Evolutionary conservation across 1,139 yeast species (phyloP).

Genomic region (Scheffersomyces titani): DNA sequence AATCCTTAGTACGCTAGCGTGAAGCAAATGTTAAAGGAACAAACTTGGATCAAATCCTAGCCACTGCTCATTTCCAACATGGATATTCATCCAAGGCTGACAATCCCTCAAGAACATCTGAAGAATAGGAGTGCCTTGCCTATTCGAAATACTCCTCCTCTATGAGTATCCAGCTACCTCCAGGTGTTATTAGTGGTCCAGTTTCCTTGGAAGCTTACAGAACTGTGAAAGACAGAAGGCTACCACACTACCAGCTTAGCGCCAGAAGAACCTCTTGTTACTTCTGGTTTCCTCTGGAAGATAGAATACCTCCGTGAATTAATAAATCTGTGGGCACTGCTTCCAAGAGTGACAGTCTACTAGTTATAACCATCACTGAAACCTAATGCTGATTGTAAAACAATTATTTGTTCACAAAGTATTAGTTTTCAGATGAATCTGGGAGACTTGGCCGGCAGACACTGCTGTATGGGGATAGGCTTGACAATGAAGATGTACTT

Average conservation of each 20-base stretch:
- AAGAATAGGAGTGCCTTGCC: neutral
- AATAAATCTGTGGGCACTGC: neutral
- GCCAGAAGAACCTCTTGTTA: neutral
- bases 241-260: neutral
- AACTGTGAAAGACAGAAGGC: neutral
- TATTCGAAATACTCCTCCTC: neutral
- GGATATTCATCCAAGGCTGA: neutral
- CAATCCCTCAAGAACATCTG: neutral
- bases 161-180: neutral
- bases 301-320: neutral
- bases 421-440: neutral
- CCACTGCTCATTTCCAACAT: neutral
- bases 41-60: neutral
- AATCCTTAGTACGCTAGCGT: neutral
- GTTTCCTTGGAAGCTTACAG: neutral
- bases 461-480: neutral
- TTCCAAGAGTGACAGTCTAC: neutral
- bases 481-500: neutral
- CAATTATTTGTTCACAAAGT: neutral
- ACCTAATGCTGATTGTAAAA: too few species aligned
- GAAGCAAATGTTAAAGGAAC: neutral
- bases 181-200: neutral
- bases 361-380: neutral
- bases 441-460: neutral
- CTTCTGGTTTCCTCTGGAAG: neutral